phyloP scores from a whole-genome alignment of 176 grass and related monocot species.

The Triticum monococcum region DNA sequence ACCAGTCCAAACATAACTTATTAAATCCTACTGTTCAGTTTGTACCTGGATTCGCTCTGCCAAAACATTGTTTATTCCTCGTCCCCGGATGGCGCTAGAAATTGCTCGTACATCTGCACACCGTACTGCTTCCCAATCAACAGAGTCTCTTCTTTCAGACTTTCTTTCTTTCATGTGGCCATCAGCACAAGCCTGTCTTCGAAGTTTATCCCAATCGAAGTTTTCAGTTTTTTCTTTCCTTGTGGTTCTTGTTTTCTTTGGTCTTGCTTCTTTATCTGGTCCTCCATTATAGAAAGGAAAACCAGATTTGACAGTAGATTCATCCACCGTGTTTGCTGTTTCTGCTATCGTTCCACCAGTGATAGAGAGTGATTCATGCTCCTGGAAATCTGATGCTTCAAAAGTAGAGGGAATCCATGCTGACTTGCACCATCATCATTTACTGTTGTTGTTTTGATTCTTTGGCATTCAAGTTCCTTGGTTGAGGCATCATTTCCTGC shows the following conservation, averaged over 20 bases:
- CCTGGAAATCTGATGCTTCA: slow-evolving; percentile 33
- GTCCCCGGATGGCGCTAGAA: slow-evolving; percentile 67
- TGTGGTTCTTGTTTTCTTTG: slow-evolving; percentile 39
- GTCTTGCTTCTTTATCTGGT: slow-evolving; percentile 27
- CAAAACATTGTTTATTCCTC: slow-evolving; percentile 91
- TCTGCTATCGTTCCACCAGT: slow-evolving; percentile 21
- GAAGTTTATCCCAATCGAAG: slow-evolving; percentile 80
- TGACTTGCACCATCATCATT: slow-evolving; percentile 15
- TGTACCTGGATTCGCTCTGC: slow-evolving; percentile 82
- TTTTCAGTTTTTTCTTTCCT: slow-evolving; percentile 45
- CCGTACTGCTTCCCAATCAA: slow-evolving; percentile 88
- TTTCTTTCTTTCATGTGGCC: slow-evolving; percentile 51
- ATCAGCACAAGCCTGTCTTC: slow-evolving; percentile 29
- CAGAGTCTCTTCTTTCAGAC: slow-evolving; percentile 55
- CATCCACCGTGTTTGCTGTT: slow-evolving; percentile 21
- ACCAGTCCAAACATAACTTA: slow-evolving; percentile 7
- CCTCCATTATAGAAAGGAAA: slow-evolving; percentile 33
- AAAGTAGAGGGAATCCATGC: slow-evolving; percentile 29
- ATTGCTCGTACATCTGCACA: slow-evolving; percentile 59
- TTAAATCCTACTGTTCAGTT: slow-evolving; percentile 14
- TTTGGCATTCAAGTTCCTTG: slow-evolving; percentile 30
- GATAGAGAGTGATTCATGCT: slow-evolving; percentile 26
- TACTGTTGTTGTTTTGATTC: slow-evolving; percentile 19
- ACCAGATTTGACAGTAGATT: slow-evolving; percentile 32
- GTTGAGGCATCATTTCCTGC: slow-evolving; percentile 22